Evolutionary conservation across 352 stramenopile genomes (phyloP).

Genomic region (Plasmopara muralis): DNA sequence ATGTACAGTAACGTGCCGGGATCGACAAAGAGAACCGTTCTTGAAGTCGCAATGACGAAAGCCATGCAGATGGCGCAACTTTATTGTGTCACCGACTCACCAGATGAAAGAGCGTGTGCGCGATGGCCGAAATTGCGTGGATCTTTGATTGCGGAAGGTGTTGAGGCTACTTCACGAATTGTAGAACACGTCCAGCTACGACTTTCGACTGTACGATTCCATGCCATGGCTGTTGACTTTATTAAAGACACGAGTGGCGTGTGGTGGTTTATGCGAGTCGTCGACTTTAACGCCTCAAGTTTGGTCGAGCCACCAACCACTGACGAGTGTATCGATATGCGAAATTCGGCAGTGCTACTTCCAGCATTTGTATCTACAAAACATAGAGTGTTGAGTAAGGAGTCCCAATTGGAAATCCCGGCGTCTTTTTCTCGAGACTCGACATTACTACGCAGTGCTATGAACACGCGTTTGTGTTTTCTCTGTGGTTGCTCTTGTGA

Average conservation of each 20-base stretch:
- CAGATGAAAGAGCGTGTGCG: constrained; percentile 23
- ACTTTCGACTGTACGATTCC: constrained; percentile 49
- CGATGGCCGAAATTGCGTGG: constrained; percentile 54
- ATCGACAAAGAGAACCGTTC: constrained; percentile 17
- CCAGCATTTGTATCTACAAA: constrained; percentile 38
- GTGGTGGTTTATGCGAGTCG: constrained; percentile 70
- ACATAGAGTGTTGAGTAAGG: constrained; percentile 18
- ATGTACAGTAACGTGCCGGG: not conserved
- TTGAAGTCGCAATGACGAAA: constrained; percentile 25
- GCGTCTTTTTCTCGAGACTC: constrained; percentile 6
- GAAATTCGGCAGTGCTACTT: constrained; percentile 43
- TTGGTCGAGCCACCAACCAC: constrained; percentile 12
- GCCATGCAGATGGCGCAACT: constrained; percentile 21
- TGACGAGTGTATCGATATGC: constrained; percentile 6
- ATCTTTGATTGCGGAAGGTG: constrained; percentile 38
- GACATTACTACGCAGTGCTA: constrained; percentile 3
- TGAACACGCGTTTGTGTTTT: constrained; percentile 34
- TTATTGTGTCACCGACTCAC: constrained; percentile 38
- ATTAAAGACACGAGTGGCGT: constrained; percentile 49
- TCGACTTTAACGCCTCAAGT: constrained; percentile 40
- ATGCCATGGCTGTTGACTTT: constrained; percentile 57
- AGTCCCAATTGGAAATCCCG: constrained; percentile 4
- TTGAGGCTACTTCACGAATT: constrained; percentile 44
- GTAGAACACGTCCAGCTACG: constrained; percentile 59
- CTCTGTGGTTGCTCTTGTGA: constrained; percentile 54